These are phyloP conservation scores for Kingdonia uniflora DNA, from an alignment of 164 flowering plant species.

Conservation along the genomic window DNA sequence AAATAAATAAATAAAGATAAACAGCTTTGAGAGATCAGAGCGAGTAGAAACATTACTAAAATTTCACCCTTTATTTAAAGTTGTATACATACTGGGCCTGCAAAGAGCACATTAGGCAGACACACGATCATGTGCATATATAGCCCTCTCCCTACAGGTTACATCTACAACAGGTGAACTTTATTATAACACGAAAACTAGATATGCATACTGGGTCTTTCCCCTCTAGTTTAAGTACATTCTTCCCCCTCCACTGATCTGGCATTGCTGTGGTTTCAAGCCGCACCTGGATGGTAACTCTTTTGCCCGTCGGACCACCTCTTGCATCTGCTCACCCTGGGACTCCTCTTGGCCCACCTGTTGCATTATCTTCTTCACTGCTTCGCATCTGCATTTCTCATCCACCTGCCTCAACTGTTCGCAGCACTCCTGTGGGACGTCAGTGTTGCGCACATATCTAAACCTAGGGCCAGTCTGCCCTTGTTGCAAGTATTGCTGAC, in stretches of 20 bases:
- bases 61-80: no score
- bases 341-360: neutral
- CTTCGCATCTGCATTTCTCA: neutral
- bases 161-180: no score
- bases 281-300: neutral
- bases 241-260: neutral
- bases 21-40: no score
- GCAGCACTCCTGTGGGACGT: constrained; percentile 2
- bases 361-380: neutral
- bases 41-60: no score
- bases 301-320: neutral
- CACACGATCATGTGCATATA: no score
- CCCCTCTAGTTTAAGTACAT: no score
- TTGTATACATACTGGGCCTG: no score
- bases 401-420: neutral
- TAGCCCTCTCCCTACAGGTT: no score
- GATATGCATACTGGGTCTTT: no score
- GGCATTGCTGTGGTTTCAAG: neutral
- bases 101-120: no score
- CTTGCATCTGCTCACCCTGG: neutral
- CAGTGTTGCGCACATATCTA: neutral
- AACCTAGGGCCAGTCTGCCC: neutral
- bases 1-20: no score
- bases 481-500: constrained; percentile 1
- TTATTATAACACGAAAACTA: no score